Percentiles rank a stretch among this genome's conserved stretches.
Conservation (phyloP, 2,329 filamentous ascomycete genomes). For the Alternaria infectoria region DNA sequence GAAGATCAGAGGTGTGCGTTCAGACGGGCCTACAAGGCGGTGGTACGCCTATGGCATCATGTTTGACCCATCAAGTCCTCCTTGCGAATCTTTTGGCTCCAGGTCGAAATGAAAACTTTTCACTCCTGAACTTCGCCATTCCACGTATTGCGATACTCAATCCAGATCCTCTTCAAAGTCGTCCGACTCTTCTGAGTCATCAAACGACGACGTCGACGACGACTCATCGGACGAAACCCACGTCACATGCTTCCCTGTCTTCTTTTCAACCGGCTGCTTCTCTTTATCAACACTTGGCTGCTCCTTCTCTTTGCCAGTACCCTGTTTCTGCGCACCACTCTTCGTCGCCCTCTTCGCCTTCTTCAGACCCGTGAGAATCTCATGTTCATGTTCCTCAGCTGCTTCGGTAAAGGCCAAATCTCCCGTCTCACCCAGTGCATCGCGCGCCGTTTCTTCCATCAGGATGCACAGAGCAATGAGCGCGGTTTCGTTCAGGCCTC, state of each 20-base stretch:
- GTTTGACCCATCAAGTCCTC: not conserved
- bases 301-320: not conserved
- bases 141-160: not conserved
- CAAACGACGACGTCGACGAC: not conserved
- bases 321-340: not conserved
- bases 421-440: conserved; percentile 67
- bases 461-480: conserved; percentile 76
- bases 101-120: too few species aligned
- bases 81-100: not conserved
- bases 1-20: not conserved
- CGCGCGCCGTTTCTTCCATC: conserved; percentile 71
- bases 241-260: not conserved
- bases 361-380: not conserved
- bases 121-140: not conserved
- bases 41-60: not conserved
- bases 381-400: conserved; percentile 34
- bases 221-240: not conserved
- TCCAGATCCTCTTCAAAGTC: not conserved
- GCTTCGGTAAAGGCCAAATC: conserved; percentile 74
- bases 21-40: not conserved
- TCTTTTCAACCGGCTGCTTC: not conserved
- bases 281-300: not conserved
- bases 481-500: conserved; percentile 79
- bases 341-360: not conserved
- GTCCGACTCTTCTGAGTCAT: not conserved